Percentiles rank a stretch among this genome's conserved stretches.
Conservation (phyloP, 306 rosid genomes). For the Fagus crenata region DNA sequence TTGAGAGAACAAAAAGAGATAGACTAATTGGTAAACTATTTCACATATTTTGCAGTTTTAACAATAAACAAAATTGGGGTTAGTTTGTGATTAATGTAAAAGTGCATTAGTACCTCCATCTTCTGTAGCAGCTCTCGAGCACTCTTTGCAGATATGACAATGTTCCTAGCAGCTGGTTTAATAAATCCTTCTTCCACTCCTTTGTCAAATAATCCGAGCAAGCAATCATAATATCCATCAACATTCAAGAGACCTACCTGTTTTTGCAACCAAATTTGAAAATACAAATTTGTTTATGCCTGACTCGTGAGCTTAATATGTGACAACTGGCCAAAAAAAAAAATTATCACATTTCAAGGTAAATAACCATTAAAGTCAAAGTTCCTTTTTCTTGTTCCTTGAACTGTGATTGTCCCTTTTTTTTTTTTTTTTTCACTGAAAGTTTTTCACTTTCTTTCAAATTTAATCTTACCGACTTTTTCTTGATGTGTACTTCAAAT, state of each 20-base stretch:
- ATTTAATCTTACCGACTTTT: slow-evolving; percentile 2
- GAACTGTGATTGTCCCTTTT: not conserved
- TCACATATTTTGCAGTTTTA: not conserved
- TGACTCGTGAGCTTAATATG: not conserved
- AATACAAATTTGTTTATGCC: not conserved
- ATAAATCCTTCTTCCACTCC: slow-evolving; percentile 38
- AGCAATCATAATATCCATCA: slow-evolving; percentile 34
- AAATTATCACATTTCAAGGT: not conserved
- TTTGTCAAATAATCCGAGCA: slow-evolving; percentile 35
- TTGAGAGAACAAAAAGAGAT: too few species aligned
- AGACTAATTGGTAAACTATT: too few species aligned
- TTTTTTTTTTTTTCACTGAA: not conserved
- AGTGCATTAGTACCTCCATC: slow-evolving; percentile 27
- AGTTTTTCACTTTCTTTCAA: not conserved
- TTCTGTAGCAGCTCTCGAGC: slow-evolving; percentile 21
- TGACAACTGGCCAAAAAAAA: not conserved
- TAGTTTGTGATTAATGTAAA: not conserved
- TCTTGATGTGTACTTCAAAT: not conserved
- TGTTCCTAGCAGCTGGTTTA: slow-evolving; percentile 22
- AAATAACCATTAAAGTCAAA: not conserved
- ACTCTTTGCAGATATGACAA: slow-evolving; percentile 26
- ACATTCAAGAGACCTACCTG: slow-evolving; percentile 29
- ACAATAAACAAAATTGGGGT: not conserved
- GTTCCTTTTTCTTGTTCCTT: not conserved
- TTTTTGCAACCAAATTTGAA: slow-evolving; percentile 10